Evolutionary conservation across 106 monocot genomes (phyloP), one percentile per base, ranked within the genome.

Genomic region (Posidonia australis): DNA sequence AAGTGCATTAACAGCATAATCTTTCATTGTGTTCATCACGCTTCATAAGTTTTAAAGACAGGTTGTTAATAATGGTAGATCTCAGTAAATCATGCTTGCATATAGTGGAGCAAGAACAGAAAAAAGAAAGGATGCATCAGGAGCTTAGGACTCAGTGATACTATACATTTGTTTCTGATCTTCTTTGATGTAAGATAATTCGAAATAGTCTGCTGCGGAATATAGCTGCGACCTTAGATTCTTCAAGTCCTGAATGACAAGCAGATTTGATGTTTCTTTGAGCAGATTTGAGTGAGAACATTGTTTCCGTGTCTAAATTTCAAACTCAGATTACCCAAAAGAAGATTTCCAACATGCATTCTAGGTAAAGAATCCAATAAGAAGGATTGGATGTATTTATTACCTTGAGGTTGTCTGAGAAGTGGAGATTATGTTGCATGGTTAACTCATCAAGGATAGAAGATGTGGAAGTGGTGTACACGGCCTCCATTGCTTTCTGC

Each of bases 161-260:
- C 87, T 82, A 61, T 79, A 98, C 96, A 74, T 68, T 51, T 84
- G 76, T 52, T 90, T 98, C 22, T 85, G 78, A 26, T 87, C 80
- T 54, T 98, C 87, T 42, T 80, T 76, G 0, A 64, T 73, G 67
- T 98, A 98, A 14, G 87, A 82, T 24, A 79, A 20, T 58, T 98
- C 96, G 48, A 90, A 98, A 64, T 87, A 98, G 52, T 98, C 87
- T 41, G 96, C 96, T 32, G 96, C 90, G 22, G 96, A 90, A 70
- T 98, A 87, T 20, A 98, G 56, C 74, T 90, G 86, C 26, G 82
- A 76, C 43, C 80, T 58, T 66, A 98, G 70, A 59, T 77, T 87
- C 90, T 80, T 87, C 75, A 98, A 71, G 71, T 87, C 96, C 96
- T 98, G 69, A 60, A 64, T 13, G 6, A 27, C 1, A 28, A 42